Evolutionary conservation across 139 green algal genomes (phyloP).

Genomic region (Micractinium conductrix): DNA sequence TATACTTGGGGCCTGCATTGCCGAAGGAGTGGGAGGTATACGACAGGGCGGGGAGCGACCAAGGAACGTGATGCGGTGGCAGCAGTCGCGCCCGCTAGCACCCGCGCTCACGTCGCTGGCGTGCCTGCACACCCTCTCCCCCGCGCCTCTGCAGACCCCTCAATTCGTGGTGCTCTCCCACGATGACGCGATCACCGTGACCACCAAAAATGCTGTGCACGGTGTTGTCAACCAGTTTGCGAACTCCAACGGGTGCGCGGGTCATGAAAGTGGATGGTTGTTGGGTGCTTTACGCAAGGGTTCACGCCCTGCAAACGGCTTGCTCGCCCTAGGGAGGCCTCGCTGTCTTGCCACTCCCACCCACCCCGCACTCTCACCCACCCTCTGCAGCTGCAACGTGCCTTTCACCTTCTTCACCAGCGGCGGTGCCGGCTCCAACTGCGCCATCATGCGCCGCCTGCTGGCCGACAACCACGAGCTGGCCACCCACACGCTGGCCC

Average conservation of each 20-base stretch:
- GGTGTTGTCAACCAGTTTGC: background rate
- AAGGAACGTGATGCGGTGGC: too few relatives aligned
- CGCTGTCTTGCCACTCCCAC: too few relatives aligned
- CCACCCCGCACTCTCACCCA: background rate
- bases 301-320: too few relatives aligned
- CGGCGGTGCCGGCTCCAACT: background rate
- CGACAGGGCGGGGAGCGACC: too few relatives aligned
- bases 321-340: too few relatives aligned
- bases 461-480: conserved; percentile 28
- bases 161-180: conserved; percentile 22
- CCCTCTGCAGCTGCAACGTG: background rate
- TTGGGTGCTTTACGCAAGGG: too few relatives aligned
- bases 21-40: too few relatives aligned
- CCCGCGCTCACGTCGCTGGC: too few relatives aligned
- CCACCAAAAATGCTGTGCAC: background rate
- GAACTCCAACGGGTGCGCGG: conserved; percentile 1
- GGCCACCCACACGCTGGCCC: conserved; percentile 15
- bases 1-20: too few relatives aligned
- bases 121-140: background rate
- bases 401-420: background rate
- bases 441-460: background rate
- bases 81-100: too few relatives aligned
- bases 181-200: conserved; percentile 29
- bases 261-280: too few relatives aligned
- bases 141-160: background rate